Base-by-base conservation (phyloP, 2,329 filamentous ascomycete genomes). In the Endocalyx cinctus region DNA sequence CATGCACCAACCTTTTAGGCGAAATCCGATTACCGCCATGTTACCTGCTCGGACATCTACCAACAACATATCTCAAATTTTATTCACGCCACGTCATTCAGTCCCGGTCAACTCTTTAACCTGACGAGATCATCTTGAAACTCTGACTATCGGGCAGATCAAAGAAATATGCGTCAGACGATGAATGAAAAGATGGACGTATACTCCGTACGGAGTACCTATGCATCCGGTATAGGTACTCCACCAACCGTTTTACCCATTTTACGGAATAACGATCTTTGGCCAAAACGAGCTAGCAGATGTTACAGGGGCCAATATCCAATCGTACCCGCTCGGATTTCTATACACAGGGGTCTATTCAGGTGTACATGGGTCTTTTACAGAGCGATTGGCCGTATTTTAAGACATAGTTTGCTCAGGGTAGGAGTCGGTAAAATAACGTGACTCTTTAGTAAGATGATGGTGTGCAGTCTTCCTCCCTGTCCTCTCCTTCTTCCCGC, bases 311-410 rank as follows among this genome's bases (percentile, higher is more conserved):
- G 17, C 36, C 27, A 31, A 33, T 37, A 36, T 35, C 54, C 54
- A 56, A 55, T 54, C 44, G 42, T 45, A 37, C 38, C 44, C 51
- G 46, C 48, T 49, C 39, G 35, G 42, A 33, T 36, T 37, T 41
- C 41, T 34, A 32, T 34, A 37, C 41, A 33, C 50, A 48, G 38
- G 48, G 47, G 34, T 42, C 39, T 42, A 25, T 45, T 52, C 48
- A 53, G 50, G 44, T 37, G 50, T 42, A 30, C 52, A 55, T 32
- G 54, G 54, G 44, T 54, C 38, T 45, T 50, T 40, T 42, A 23
- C 38, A 38, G 17, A 23, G 35, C 41, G 38, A 57, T 57, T 57
- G 54, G 31, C 31, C 23, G 32, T 15, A 25, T n/a, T 34, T 32
- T 44, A 39, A 49, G 40, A 39, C 47, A 49, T 25, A 32, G 36